Base-by-base conservation (phyloP, 2,329 filamentous ascomycete genomes). In the Penicillium sp. region DNA sequence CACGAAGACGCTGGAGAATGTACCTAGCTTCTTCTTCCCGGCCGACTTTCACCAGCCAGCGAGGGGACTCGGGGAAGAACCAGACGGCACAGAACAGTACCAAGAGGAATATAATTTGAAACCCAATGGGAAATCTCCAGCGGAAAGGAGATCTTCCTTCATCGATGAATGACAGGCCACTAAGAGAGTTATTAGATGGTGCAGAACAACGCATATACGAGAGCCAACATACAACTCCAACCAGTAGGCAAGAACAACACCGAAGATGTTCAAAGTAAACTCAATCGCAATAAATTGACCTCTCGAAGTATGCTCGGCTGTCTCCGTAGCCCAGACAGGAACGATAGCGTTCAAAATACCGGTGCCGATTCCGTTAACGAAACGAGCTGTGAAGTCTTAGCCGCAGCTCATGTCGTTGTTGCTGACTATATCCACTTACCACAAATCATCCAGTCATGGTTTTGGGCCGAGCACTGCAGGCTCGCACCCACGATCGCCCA, bases 221-320 rank as follows among this genome's bases (percentile, higher is more conserved):
- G 19, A 23, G 11, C 4, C 27, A 33, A 69, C 73, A 3, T 68
- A 77, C 75, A 83, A 86, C 63, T 80, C 78, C 9, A 81, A 69
- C 85, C 85, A 88, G 62, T 89, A 89, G 3, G 82, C 75, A 35
- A 87, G 78, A 21, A 87, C 83, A 0, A 90, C 86, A 65, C 88
- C 88, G 48, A 89, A 85, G 59, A 90, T 90, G 67, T 91, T 91
- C 9, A 90, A 72, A 0, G 87, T 90, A 61, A 91, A 91, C 65
- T 91, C 88, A 53, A 89, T 86, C 10, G 87, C 85, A 55, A 91
- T 85, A 61, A 89, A 89, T 48, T 86, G 81, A 6, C 89, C 89
- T 42, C 89, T 82, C 2, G 84, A 86, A 0, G 83, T 89, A 66
- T 90, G 85, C 39, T 88, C 83, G 0, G 86, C 84, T 0, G 85